phyloP scores from a whole-genome alignment of 2,329 filamentous ascomycete genomes.

The Nigrospora osmanthi region DNA sequence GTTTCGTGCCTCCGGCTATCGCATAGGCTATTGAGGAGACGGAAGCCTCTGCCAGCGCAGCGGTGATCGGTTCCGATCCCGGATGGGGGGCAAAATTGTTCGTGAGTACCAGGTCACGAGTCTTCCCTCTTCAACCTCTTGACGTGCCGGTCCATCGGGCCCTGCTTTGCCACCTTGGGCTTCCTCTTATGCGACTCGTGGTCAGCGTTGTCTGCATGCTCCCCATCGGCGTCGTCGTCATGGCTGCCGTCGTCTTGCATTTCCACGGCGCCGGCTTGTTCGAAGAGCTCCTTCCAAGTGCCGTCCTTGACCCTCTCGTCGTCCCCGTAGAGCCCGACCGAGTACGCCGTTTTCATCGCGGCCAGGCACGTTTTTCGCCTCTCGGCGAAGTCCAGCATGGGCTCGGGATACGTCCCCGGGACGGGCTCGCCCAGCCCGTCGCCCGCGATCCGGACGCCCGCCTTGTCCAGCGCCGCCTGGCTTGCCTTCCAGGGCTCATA shows the following conservation, averaged over 20 bases:
- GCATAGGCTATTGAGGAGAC: no score
- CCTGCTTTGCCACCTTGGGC: conserved; percentile 10
- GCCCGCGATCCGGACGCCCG: conserved; percentile 49
- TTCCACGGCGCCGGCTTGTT: conserved; percentile 27
- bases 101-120: not conserved
- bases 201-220: conserved; percentile 15
- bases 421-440: conserved; percentile 33
- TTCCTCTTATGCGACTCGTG: conserved; percentile 19
- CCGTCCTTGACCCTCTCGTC: conserved; percentile 55
- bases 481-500: conserved; percentile 76
- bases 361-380: conserved; percentile 54
- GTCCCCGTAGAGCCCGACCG: conserved; percentile 55
- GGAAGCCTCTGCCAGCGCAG: no score
- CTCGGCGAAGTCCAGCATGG: conserved; percentile 69
- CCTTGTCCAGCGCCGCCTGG: conserved; percentile 59
- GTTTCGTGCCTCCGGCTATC: no score
- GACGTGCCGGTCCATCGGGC: conserved; percentile 4
- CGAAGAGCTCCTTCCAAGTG: conserved; percentile 41
- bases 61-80: no score
- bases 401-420: conserved; percentile 56
- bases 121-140: not conserved
- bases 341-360: conserved; percentile 65
- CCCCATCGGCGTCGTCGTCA: conserved; percentile 19
- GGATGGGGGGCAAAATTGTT: no score
- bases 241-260: conserved; percentile 23